Evolutionary conservation across 2,329 filamentous ascomycete species (phyloP).

Genomic region (Fonsecaea erecta): DNA sequence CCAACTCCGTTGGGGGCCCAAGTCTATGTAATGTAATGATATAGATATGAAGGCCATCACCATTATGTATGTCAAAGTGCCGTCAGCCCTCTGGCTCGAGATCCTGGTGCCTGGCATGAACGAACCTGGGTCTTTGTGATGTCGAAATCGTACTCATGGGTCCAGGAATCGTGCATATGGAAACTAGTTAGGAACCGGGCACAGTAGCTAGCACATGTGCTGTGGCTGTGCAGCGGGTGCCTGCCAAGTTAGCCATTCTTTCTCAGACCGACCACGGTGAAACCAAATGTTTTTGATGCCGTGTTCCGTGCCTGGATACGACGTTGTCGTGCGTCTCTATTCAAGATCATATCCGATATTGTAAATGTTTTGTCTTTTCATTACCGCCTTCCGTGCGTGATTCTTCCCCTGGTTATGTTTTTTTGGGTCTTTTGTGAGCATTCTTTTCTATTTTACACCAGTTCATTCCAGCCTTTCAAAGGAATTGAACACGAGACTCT

Average conservation of each 20-base stretch:
- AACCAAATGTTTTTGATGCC: not conserved
- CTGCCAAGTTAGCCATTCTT: not conserved
- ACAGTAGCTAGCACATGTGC: not conserved
- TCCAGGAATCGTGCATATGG: not conserved
- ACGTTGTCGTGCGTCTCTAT: not conserved
- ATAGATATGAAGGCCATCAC: not conserved
- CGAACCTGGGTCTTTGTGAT: slow-evolving; percentile 23
- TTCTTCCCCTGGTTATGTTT: slow-evolving; percentile 8
- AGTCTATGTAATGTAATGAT: not conserved
- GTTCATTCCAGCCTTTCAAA: slow-evolving; percentile 4
- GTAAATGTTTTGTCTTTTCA: slow-evolving; percentile 12
- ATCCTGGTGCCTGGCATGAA: not conserved
- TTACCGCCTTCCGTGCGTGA: slow-evolving; percentile 17
- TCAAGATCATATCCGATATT: not conserved
- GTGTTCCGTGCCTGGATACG: not conserved
- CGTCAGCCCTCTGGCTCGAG: not conserved
- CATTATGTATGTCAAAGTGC: not conserved
- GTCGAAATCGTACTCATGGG: not conserved
- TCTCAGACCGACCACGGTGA: not conserved
- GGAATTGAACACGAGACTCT: not conserved
- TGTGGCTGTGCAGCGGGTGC: slow-evolving; percentile 13
- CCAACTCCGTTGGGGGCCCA: not conserved
- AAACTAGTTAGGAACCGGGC: not conserved
- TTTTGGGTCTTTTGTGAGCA: slow-evolving; percentile 9
- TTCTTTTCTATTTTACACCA: slow-evolving; percentile 26